These are phyloP conservation scores for Saccharomycopsis fermentans DNA, from an alignment of 805 yeast species.

Conservation along the genomic window DNA sequence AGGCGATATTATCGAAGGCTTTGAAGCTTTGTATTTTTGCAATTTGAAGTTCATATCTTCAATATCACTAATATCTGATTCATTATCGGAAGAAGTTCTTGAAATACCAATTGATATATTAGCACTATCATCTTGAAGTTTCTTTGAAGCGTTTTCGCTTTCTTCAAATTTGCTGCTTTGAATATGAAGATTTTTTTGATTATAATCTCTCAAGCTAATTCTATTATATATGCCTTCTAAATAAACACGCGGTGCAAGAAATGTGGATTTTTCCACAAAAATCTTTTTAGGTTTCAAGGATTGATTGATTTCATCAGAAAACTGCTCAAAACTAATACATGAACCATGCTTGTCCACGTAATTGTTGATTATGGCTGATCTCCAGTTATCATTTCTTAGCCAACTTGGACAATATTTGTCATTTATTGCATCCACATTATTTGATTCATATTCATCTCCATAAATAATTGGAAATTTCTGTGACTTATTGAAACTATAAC, in stretches of 20 bases:
- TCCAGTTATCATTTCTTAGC: constrained; percentile 3
- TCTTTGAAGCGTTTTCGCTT: neutral
- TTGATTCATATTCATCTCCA: neutral
- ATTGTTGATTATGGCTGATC: neutral
- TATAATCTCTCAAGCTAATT: neutral
- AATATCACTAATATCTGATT: neutral
- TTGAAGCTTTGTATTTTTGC: neutral
- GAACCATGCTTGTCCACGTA: neutral
- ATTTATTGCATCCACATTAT: neutral
- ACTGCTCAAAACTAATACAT: neutral
- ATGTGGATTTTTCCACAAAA: neutral
- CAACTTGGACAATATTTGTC: constrained; percentile 6
- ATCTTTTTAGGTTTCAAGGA: neutral
- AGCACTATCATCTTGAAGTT: neutral
- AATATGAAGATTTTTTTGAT: neutral
- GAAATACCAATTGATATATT: neutral
- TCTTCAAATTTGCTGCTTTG: neutral
- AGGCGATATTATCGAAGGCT: neutral
- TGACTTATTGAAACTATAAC: neutral
- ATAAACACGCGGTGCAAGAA: neutral
- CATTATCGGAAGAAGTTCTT: neutral
- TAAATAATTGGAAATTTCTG: neutral
- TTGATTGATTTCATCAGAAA: neutral
- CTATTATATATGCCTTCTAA: neutral
- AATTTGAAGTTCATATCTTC: neutral